Conservation (phyloP, 2,329 filamentous ascomycete genomes). For the Exophiala viscosa region DNA sequence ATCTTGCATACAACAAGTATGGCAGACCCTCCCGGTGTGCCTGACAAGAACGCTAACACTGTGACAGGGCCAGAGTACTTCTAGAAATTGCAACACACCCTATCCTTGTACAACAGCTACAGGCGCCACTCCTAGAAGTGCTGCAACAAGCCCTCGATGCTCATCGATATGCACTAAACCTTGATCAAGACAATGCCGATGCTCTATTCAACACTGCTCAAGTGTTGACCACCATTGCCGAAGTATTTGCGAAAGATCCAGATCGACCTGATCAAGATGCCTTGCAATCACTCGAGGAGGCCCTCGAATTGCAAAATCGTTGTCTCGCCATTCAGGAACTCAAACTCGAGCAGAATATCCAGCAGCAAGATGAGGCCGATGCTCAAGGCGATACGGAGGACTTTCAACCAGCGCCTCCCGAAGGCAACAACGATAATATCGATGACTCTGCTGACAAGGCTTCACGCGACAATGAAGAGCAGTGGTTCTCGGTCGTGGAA, state of each 20-base stretch:
- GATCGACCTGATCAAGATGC: conserved; percentile 46
- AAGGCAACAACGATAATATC: conserved; percentile 6
- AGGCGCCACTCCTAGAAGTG: conserved; percentile 50
- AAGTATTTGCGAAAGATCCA: conserved; percentile 53
- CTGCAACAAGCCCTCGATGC: conserved; percentile 60
- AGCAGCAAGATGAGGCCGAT: conserved; percentile 32
- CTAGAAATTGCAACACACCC: conserved; percentile 67
- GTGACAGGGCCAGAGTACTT: conserved; percentile 60
- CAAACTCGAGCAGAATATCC: conserved; percentile 45
- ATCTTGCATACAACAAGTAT: conserved; percentile 72
- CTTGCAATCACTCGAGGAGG: conserved; percentile 56
- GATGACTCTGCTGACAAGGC: conserved; percentile 34
- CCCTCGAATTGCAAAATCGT: conserved; percentile 56
- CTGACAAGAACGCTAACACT: conserved; percentile 5
- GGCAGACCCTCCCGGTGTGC: conserved; percentile 27
- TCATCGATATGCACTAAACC: conserved; percentile 57
- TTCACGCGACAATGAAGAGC: conserved; percentile 27
- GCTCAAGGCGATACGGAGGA: conserved; percentile 9
- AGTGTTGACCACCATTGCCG: conserved; percentile 63
- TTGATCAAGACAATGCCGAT: conserved; percentile 63
- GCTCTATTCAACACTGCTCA: conserved; percentile 69
- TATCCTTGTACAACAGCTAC: conserved; percentile 57
- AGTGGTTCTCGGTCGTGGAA: conserved; percentile 65
- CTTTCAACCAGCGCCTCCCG: conserved; percentile 20
- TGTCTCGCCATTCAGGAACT: conserved; percentile 54